Evolutionary conservation across 305 asterid species (phyloP).

Genomic region (Stenogyne calaminthoides): DNA sequence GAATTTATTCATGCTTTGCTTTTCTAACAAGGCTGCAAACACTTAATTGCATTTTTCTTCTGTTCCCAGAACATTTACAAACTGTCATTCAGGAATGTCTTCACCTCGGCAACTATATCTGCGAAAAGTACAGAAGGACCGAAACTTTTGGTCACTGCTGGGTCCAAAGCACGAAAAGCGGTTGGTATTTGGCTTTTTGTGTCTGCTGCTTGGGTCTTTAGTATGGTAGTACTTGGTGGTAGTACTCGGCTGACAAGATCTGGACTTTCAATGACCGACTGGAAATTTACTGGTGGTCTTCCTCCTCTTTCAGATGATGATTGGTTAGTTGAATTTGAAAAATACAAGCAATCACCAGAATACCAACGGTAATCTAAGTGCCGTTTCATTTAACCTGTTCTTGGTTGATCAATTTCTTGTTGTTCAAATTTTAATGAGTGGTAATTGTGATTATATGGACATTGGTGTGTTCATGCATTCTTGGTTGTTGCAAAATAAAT

Average conservation of each 20-base stretch:
- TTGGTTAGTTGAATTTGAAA: slow-evolving; percentile 79
- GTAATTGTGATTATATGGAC: background rate
- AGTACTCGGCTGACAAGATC: slow-evolving; percentile 83
- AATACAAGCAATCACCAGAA: slow-evolving; percentile 89
- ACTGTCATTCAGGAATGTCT: slow-evolving; percentile 48
- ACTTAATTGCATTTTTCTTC: background rate
- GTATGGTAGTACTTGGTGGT: slow-evolving; percentile 95
- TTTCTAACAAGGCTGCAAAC: background rate
- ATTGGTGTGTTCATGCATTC: slow-evolving; percentile 9
- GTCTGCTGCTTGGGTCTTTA: slow-evolving; percentile 89
- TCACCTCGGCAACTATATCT: slow-evolving; percentile 52
- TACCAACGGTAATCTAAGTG: slow-evolving; percentile 61
- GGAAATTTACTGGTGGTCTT: slow-evolving; percentile 86
- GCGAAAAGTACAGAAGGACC: slow-evolving; percentile 48
- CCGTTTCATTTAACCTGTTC: slow-evolving; percentile 17
- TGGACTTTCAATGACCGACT: slow-evolving; percentile 94
- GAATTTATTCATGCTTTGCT: background rate
- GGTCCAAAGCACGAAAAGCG: slow-evolving; percentile 71
- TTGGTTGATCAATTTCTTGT: background rate
- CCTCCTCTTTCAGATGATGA: slow-evolving; percentile 86
- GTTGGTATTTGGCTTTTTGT: slow-evolving; percentile 87
- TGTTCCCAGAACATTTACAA: slow-evolving; percentile 46
- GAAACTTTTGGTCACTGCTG: slow-evolving; percentile 75
- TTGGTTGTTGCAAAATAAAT: slow-evolving; percentile 57
- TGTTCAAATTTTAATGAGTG: background rate